Evolutionary conservation across 140 eudicot genomes (phyloP).

Genomic region (Artemisia princeps): DNA sequence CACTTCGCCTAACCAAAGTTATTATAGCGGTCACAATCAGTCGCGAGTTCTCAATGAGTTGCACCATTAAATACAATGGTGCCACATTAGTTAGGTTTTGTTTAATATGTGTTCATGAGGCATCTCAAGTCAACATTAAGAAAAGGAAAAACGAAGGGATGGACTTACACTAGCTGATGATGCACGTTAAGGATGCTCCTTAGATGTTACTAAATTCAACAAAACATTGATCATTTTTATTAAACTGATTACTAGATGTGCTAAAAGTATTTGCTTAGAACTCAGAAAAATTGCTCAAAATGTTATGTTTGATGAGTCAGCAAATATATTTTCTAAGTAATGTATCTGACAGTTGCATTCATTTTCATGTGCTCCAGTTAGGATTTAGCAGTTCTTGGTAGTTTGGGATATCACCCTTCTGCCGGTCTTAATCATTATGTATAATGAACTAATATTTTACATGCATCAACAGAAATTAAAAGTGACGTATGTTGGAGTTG

Average conservation of each 20-base stretch:
- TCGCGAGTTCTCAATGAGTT: neutral
- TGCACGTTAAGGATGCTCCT: neutral
- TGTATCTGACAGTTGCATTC: constrained; percentile 13
- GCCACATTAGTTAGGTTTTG: neutral
- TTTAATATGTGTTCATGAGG: neutral
- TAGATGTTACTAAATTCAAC: constrained; percentile 10
- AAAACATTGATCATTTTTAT: neutral
- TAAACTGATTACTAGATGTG: neutral
- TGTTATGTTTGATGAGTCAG: constrained; percentile 15
- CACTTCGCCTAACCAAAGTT: neutral
- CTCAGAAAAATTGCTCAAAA: neutral
- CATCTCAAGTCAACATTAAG: neutral
- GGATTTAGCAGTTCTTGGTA: too few species aligned
- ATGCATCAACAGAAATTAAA: constrained; percentile 63
- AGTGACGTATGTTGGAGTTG: constrained; percentile 88
- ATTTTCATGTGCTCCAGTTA: too few species aligned
- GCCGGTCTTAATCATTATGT: too few species aligned
- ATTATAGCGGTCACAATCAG: neutral
- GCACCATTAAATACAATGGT: neutral
- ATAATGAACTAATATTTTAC: neutral
- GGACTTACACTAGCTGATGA: neutral
- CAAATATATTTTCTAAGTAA: neutral
- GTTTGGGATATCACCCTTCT: too few species aligned
- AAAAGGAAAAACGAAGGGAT: neutral
- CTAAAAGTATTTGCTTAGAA: constrained; percentile 3